phyloP scores from a whole-genome alignment of 2,329 filamentous ascomycete genomes.

The Fusarium abutilonis region DNA sequence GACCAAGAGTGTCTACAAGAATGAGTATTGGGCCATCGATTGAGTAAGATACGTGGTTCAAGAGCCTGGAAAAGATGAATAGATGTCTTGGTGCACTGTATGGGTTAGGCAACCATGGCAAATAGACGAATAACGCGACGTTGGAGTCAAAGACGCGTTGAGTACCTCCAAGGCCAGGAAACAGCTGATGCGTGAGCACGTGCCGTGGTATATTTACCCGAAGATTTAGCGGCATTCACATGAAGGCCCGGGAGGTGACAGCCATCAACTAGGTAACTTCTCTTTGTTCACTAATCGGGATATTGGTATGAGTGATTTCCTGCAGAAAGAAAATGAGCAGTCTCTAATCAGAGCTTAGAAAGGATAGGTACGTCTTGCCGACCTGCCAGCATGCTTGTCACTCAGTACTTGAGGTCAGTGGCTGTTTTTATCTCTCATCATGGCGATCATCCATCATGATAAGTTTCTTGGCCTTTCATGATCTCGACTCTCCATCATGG shows the following conservation, averaged over 20 bases:
- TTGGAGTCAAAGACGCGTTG: conserved; percentile 22
- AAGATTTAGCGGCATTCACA: conserved; percentile 1
- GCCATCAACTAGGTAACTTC: not conserved
- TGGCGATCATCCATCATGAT: conserved; percentile 1
- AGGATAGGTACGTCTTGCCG: too few species aligned
- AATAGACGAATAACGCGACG: conserved; percentile 29
- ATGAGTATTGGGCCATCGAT: conserved; percentile 4
- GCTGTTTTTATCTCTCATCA: not conserved
- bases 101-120: conserved; percentile 17
- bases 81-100: not conserved
- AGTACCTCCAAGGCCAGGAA: conserved; percentile 3
- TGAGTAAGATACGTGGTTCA: not conserved
- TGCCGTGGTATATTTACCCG: conserved; percentile 9
- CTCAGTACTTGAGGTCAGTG: not conserved
- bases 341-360: not conserved
- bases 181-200: conserved; percentile 32
- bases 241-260: not conserved
- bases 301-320: not conserved
- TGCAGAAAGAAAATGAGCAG: not conserved
- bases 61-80: not conserved
- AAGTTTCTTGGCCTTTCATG: not conserved
- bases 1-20: not conserved
- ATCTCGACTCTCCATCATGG: too few species aligned
- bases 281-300: conserved; percentile 31
- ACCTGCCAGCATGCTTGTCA: too few species aligned